These are phyloP conservation scores for Colletotrichum viniferum DNA, from an alignment of 2,329 filamentous ascomycete genomes.

Conservation along the genomic window DNA sequence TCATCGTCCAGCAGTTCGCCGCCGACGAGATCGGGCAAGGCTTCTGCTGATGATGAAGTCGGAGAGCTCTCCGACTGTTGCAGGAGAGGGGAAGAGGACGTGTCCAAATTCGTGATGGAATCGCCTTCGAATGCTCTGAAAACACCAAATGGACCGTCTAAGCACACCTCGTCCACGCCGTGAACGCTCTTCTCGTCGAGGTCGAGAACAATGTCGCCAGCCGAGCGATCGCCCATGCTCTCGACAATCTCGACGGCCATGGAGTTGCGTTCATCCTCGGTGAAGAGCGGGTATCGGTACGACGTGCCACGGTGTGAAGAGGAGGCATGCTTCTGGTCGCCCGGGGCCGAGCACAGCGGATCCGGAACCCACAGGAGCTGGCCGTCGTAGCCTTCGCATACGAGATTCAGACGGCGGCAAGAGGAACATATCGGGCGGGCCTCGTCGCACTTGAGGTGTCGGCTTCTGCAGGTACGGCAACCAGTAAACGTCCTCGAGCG, in stretches of 20 bases:
- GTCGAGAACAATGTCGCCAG: slow-evolving; percentile 27
- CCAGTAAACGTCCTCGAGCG: slow-evolving; percentile 33
- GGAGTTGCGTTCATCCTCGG: slow-evolving; percentile 34
- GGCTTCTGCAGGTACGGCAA: slow-evolving; percentile 36
- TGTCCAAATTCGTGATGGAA: neutral
- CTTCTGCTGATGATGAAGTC: neutral
- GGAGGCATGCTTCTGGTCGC: neutral
- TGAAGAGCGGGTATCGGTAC: slow-evolving; percentile 48
- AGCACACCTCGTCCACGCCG: neutral
- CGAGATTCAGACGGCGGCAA: slow-evolving; percentile 37
- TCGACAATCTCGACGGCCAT: slow-evolving; percentile 39
- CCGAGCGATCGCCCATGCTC: slow-evolving; percentile 30
- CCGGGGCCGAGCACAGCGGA: slow-evolving; percentile 21
- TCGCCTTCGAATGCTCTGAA: neutral
- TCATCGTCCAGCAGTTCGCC: neutral
- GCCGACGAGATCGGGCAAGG: neutral
- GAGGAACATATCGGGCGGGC: slow-evolving; percentile 40
- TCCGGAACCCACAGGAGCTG: slow-evolving; percentile 34
- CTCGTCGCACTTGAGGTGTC: slow-evolving; percentile 51
- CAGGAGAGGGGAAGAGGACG: neutral
- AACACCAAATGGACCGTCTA: slow-evolving; percentile 23
- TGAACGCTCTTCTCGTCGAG: slow-evolving; percentile 21
- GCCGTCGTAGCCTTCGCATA: slow-evolving; percentile 44
- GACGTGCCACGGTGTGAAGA: slow-evolving; percentile 21
- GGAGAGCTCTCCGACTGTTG: neutral